Conservation (phyloP, 164 flowering plant genomes). For the Kingdonia uniflora region DNA sequence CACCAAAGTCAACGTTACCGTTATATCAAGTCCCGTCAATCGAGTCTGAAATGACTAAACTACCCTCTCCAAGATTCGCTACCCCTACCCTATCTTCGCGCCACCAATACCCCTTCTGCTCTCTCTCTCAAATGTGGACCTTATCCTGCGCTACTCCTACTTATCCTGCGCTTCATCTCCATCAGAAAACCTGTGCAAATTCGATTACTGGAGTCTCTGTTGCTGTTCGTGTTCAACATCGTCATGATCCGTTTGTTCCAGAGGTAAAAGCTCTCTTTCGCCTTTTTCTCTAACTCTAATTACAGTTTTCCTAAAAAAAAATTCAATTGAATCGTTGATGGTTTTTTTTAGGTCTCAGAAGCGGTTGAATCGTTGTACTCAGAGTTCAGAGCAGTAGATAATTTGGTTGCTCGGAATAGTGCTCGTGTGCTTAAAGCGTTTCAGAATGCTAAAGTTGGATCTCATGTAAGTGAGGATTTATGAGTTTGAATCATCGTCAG, state of each 20-base stretch:
- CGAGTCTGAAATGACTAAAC: no score
- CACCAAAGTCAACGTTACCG: no score
- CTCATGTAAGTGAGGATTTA: slow-evolving; percentile 46
- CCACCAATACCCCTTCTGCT: neutral
- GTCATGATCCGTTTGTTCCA: slow-evolving; percentile 30
- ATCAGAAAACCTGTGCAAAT: no score
- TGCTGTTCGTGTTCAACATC: slow-evolving; percentile 9
- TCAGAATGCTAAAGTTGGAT: slow-evolving; percentile 69
- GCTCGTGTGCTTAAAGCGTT: slow-evolving; percentile 70
- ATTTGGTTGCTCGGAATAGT: slow-evolving; percentile 65
- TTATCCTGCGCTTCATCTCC: slow-evolving; percentile 20
- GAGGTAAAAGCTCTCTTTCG: slow-evolving; percentile 27
- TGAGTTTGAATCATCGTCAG: no score
- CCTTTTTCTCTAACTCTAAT: neutral
- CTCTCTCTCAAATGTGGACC: slow-evolving; percentile 10
- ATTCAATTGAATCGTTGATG: neutral
- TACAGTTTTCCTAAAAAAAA: neutral
- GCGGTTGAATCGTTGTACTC: slow-evolving; percentile 58
- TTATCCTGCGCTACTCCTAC: slow-evolving; percentile 29
- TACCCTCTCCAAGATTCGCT: no score
- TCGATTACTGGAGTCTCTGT: no score
- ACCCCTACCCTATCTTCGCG: slow-evolving; percentile 11
- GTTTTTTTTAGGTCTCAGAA: slow-evolving; percentile 39
- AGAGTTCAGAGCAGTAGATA: slow-evolving; percentile 72
- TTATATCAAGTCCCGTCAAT: no score